Percentiles rank a stretch among this genome's conserved stretches.
Conservation (phyloP, 129 eudicot genomes). For the Rutidosis leptorrhynchoides region DNA sequence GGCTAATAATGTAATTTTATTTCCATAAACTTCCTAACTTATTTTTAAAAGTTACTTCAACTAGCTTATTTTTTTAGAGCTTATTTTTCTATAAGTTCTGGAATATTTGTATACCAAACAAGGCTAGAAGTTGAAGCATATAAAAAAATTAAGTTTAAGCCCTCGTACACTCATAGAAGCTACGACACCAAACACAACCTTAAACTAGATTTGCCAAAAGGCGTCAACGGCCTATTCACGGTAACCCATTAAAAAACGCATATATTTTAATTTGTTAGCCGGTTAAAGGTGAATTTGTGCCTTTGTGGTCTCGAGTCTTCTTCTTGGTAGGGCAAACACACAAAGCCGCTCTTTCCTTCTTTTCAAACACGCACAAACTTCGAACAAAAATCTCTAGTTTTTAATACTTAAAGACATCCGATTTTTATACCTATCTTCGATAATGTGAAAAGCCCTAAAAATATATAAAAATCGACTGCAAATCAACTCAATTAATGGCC, state of each 20-base stretch:
- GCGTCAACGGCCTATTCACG: background rate
- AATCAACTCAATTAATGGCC: slow-evolving; percentile 25
- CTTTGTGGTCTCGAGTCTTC: background rate
- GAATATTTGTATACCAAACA: no score
- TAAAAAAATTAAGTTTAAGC: background rate
- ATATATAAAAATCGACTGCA: slow-evolving; percentile 12
- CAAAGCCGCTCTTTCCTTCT: slow-evolving; percentile 29
- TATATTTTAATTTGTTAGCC: background rate
- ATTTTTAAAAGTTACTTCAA: no score
- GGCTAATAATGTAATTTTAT: no score
- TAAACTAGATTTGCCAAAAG: no score
- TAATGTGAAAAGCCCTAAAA: slow-evolving; percentile 26
- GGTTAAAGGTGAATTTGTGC: background rate
- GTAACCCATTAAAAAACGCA: background rate
- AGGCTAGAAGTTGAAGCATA: no score
- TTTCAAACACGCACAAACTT: slow-evolving; percentile 27
- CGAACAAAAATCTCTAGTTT: background rate
- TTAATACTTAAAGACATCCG: background rate
- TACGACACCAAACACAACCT: no score
- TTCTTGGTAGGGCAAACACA: slow-evolving; percentile 18
- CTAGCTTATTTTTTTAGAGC: no score
- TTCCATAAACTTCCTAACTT: no score
- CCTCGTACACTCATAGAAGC: no score
- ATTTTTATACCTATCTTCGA: background rate
- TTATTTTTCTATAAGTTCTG: no score